Evolutionary conservation across 2,329 filamentous ascomycete species (phyloP), one percentile per base, ranked within the genome.

Genomic region (Dothideomycetidae sp.): DNA sequence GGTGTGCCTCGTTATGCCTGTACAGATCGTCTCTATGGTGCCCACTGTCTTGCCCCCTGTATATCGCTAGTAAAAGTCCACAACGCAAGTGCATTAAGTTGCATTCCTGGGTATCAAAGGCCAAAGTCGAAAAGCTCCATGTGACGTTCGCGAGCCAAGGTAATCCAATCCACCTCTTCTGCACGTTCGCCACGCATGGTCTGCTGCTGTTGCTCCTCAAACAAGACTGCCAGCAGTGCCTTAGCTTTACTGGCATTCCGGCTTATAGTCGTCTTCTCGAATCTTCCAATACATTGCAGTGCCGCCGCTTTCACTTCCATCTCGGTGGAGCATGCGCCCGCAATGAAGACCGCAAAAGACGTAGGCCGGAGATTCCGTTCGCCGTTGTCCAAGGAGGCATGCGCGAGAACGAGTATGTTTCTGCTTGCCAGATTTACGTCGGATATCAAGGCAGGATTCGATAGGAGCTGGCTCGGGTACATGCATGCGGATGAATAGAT

Each of bases 401-500:
- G 53, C 4, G 62, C 60, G 10, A 66, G 53, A 7, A 60, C 54
- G 2, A 70, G 49, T 32, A 72, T 67, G 29, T 61, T 55, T 9
- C 52, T 47, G 12, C 58, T 57, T 21, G 65, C 65, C 28, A 58
- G 53, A 10, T 59, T 56, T 29, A 69, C 61, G 42, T 70, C 62
- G 15, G 52, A 44, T 21, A 58, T 50, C 13, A 58, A 50, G 11
- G 55, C 50, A 11, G 56, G 53, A 5, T 52, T 54, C 2, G 54
- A 57, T 14, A 64, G 56, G 7, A 58, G 45, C 50, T 73, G 69
- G 3, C 56, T 53, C 3, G 62, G 59, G 56, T 63, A 71, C 60
- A 73, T 66, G 46, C 62, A 66, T 4, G 65, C 70, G 39, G 66
- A 63, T n/a, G 63, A 61, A 48, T 70, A 71, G 35, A 73, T 58